phyloP scores from a whole-genome alignment of 2,329 filamentous ascomycete genomes.

The Epichloe sp. region DNA sequence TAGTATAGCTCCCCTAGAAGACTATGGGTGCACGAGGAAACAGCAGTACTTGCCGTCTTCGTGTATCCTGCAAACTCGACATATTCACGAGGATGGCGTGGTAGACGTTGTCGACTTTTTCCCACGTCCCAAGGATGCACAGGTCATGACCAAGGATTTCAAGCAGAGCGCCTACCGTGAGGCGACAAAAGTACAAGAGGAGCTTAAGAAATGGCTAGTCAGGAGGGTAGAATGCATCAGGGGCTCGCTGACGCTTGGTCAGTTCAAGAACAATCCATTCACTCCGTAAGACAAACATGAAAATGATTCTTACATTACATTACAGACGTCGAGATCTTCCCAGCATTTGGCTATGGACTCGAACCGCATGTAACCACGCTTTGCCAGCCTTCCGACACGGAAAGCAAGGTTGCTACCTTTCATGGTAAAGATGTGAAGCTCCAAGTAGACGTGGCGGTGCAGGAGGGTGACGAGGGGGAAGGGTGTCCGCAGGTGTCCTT shows the following conservation, averaged over 20 bases:
- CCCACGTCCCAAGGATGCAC: conserved; percentile 49
- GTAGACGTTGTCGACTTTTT: conserved; percentile 66
- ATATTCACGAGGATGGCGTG: conserved; percentile 62
- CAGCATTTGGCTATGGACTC: conserved; percentile 57
- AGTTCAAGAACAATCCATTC: not conserved
- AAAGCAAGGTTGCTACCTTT: conserved; percentile 51
- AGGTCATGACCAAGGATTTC: conserved; percentile 33
- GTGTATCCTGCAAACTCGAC: conserved; percentile 66
- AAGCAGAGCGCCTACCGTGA: conserved; percentile 41
- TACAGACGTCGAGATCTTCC: conserved; percentile 55
- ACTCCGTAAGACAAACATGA: not conserved
- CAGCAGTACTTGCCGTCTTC: conserved; percentile 66
- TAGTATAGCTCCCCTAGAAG: conserved; percentile 45
- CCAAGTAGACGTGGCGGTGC: conserved; percentile 55
- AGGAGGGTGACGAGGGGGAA: conserved; percentile 32
- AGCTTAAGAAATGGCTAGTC: conserved; percentile 59
- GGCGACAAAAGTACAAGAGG: conserved; percentile 39
- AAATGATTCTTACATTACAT: not conserved
- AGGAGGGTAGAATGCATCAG: conserved; percentile 61
- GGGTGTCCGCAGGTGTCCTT: conserved; percentile 41
- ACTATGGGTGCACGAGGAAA: conserved; percentile 51
- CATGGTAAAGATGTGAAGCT: conserved; percentile 44
- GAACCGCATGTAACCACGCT: conserved; percentile 49
- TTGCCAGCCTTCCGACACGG: conserved; percentile 24
- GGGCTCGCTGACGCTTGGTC: conserved; percentile 48